Percentiles rank a stretch among this genome's conserved stretches.
phyloP scores from a whole-genome alignment of 1,284 basidiomycete species.

The Wolfiporia cocos region DNA sequence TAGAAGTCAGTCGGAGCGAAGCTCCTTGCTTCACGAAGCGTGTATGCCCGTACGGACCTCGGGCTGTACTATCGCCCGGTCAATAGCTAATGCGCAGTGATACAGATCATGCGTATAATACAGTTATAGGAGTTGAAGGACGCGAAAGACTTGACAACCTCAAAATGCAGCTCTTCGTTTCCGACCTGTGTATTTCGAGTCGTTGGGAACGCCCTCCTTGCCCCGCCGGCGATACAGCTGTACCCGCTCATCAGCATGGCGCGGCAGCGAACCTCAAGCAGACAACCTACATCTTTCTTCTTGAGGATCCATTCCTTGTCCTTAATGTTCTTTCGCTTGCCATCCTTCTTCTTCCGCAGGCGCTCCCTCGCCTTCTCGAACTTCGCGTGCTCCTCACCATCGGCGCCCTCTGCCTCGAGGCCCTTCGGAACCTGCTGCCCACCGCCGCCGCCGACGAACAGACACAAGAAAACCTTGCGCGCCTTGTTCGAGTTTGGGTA shows the following conservation, averaged over 20 bases:
- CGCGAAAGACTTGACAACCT: too few species aligned
- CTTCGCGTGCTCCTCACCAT: constrained; percentile 40
- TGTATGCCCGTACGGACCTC: too few species aligned
- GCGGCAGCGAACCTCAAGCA: neutral
- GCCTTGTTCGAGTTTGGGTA: constrained; percentile 96
- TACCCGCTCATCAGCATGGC: constrained; percentile 4
- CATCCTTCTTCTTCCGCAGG: constrained; percentile 44
- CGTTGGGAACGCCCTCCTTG: constrained; percentile 72
- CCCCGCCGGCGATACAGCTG: constrained; percentile 78
- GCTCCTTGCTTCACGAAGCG: too few species aligned
- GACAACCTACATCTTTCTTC: constrained; percentile 69
- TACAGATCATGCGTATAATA: too few species aligned
- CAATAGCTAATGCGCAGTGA: too few species aligned
- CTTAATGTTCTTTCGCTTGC: constrained; percentile 62
- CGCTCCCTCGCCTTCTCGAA: constrained; percentile 64
- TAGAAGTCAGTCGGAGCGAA: too few species aligned
- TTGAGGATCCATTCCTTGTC: constrained; percentile 78
- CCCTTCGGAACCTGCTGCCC: constrained; percentile 67
- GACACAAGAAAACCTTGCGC: constrained; percentile 85
- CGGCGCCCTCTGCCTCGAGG: constrained; percentile 60
- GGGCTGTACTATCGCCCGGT: too few species aligned
- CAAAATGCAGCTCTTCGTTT: constrained; percentile 66
- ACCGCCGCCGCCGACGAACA: constrained; percentile 79
- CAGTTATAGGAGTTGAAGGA: too few species aligned
- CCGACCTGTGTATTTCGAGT: constrained; percentile 79